Base-by-base conservation (phyloP, 345 rosid genomes). In the Physaria fendleri region DNA sequence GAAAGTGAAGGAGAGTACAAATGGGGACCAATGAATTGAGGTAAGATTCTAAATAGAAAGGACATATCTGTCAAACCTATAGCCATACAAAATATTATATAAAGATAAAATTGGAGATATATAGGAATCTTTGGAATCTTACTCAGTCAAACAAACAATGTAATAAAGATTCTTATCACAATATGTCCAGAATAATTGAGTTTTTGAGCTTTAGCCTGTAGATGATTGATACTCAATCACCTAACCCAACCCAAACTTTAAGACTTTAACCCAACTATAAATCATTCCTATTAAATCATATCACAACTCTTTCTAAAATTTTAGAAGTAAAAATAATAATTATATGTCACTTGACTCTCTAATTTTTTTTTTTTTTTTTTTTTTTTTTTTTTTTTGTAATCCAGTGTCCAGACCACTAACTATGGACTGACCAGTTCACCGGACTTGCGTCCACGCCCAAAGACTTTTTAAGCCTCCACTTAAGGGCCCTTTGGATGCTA, bases 91-190 rank as follows among this genome's bases (percentile, higher is more conserved):
- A 54, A 69, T 45, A 37, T 25, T 16, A 32, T 12, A 29, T 30
- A 39, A 4, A 1, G 4, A 32, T 12, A 12, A 32, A 3, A 14
- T 10, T 3, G 0, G 28, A 62, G 45, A 24, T 45, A 65, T 33
- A 58, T 11, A 49, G 63, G 78, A 79, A 77, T 81, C 73, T 64
- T 10, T 56, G 74, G 74, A 70, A 62, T 70, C 74, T 37, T 63
- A 47, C 53, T 29, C 16, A 55, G 74, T 62, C 74, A 69, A 63
- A 46, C 46, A 18, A 44, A 45, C 17, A 38, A 53, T 54, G 47
- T 17, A 38, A 32, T 35, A 13, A 72, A 65, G 57, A 65, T 65
- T 57, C 67, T 56, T 46, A 43, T 41, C 14, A n/a, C 7, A 35
- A 46, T 39, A 15, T 27, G 25, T 16, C 43, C 57, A 15, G 43